These are phyloP conservation scores for Wallacemonas sp. DNA, from an alignment of 208 protist species.

Conservation along the genomic window DNA sequence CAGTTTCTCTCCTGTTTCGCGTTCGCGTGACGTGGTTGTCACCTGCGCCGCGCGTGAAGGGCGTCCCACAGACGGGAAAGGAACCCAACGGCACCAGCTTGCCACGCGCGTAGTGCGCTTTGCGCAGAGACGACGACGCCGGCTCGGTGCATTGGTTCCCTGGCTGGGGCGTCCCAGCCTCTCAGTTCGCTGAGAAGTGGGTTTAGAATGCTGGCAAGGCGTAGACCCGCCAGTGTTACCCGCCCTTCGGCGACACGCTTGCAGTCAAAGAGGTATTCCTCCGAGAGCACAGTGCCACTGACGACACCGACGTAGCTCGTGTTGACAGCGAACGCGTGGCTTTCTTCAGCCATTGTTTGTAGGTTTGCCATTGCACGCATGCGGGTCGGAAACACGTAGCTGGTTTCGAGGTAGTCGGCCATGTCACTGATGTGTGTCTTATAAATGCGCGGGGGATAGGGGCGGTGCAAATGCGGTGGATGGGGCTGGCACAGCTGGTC, in stretches of 20 bases:
- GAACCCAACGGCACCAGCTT: too few relatives aligned
- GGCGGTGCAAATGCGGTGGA: constrained; percentile 20
- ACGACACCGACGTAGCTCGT: constrained; percentile 53
- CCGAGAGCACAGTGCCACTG: constrained; percentile 18
- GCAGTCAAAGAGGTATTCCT: constrained; percentile 58
- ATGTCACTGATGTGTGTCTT: constrained; percentile 21
- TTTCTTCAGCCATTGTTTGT: constrained; percentile 49
- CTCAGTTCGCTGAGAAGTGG: constrained; percentile 21
- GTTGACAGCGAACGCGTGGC: constrained; percentile 60
- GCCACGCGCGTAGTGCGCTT: too few relatives aligned
- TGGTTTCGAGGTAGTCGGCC: constrained; percentile 59
- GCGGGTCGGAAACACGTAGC: constrained; percentile 36
- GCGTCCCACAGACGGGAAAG: too few relatives aligned
- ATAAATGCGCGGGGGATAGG: constrained; percentile 38
- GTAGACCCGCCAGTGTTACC: constrained; percentile 62
- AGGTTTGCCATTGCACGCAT: constrained; percentile 20
- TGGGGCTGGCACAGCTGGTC: constrained; percentile 64
- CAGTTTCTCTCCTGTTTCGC: background rate
- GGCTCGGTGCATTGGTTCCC: too few relatives aligned
- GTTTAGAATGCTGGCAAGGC: constrained; percentile 68
- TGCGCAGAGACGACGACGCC: too few relatives aligned
- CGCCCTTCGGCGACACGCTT: constrained; percentile 42
- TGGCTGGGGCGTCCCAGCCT: background rate
- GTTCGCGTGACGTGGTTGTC: too few relatives aligned
- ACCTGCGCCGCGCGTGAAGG: too few relatives aligned